Evolutionary conservation across 192 early-diverging fungal genomes (phyloP), one percentile per base, ranked within the genome.

Genomic region (Lobosporangium transversale): DNA sequence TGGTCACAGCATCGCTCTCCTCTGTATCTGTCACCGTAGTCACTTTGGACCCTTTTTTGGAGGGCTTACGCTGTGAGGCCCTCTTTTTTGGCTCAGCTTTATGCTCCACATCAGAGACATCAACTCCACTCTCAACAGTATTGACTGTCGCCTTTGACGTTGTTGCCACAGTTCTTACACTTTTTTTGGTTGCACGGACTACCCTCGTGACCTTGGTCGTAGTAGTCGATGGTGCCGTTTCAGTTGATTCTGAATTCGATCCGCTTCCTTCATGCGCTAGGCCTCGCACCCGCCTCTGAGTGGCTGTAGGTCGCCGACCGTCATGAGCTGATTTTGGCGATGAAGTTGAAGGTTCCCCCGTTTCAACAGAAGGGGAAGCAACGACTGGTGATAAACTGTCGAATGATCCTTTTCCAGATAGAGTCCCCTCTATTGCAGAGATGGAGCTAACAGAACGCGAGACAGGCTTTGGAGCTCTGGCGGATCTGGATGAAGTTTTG

Each of bases 1-100:
- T n/a, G n/a, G n/a, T n/a, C n/a, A n/a, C n/a, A n/a, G n/a, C 56
- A 24, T 58, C 56, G 42, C 32, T 33, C 42, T 58, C 56, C 20
- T 58, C 42, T 23, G 36, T 40, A 5, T 58, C 40, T 14, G 56
- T 58, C 24, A 26, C 42, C 29, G 37, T 18, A 37, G 30, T 32
- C 56, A 45, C 40, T 4, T 12, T 24, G 1, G 53, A n/a, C n/a
- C n/a, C n/a, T n/a, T n/a, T n/a, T n/a, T n/a, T n/a, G n/a, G n/a
- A n/a, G n/a, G n/a, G n/a, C n/a, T n/a, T n/a, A n/a, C n/a, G n/a
- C n/a, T n/a, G n/a, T n/a, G n/a, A n/a, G n/a, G n/a, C n/a, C n/a
- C n/a, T n/a, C n/a, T n/a, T n/a, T n/a, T n/a, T n/a, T n/a, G n/a
- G n/a, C n/a, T n/a, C n/a, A n/a, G n/a, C n/a, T n/a, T n/a, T n/a